Evolutionary conservation across 2,329 filamentous ascomycete genomes (phyloP).

Genomic region (Knufia fluminis): DNA sequence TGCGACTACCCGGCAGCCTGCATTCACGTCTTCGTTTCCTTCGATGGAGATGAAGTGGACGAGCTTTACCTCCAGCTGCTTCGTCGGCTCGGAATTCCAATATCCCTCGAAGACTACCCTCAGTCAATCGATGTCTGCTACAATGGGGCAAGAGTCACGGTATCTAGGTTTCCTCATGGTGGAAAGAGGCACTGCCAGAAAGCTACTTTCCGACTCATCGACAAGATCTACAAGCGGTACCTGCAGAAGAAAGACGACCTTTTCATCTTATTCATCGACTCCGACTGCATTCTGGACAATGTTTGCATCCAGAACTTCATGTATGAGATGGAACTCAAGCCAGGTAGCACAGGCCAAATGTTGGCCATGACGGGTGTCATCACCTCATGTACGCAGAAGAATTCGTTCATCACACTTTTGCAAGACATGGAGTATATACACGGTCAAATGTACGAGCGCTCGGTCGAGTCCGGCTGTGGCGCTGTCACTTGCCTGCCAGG

Average conservation of each 20-base stretch:
- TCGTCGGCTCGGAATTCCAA: slow-evolving; percentile 70
- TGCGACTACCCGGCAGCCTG: slow-evolving; percentile 89
- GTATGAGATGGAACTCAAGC: slow-evolving; percentile 96
- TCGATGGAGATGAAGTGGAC: slow-evolving; percentile 82
- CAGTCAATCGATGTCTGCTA: slow-evolving; percentile 86
- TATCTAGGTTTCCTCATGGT: slow-evolving; percentile 86
- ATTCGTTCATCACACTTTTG: slow-evolving; percentile 79
- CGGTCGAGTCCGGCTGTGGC: slow-evolving; percentile 88
- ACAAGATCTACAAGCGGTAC: slow-evolving; percentile 83
- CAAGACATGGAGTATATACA: slow-evolving; percentile 99
- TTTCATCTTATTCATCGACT: slow-evolving; percentile 95
- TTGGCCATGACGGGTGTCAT: slow-evolving; percentile 97
- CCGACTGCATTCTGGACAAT: slow-evolving; percentile 85
- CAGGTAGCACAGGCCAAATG: slow-evolving; percentile 85
- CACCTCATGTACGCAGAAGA: slow-evolving; percentile 81
- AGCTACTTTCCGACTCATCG: slow-evolving; percentile 82
- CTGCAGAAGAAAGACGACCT: slow-evolving; percentile 80
- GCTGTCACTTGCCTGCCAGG: slow-evolving; percentile 91
- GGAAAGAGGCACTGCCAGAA: slow-evolving; percentile 94
- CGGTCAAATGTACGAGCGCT: slow-evolving; percentile 90
- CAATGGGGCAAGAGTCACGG: slow-evolving; percentile 70
- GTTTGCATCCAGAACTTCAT: slow-evolving; percentile 95
- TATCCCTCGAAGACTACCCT: slow-evolving; percentile 68
- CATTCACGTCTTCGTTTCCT: slow-evolving; percentile 90
- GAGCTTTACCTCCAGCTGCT: slow-evolving; percentile 83